Evolutionary conservation across 2,329 filamentous ascomycete genomes (phyloP).

Genomic region (Plectosphaerella sp.): DNA sequence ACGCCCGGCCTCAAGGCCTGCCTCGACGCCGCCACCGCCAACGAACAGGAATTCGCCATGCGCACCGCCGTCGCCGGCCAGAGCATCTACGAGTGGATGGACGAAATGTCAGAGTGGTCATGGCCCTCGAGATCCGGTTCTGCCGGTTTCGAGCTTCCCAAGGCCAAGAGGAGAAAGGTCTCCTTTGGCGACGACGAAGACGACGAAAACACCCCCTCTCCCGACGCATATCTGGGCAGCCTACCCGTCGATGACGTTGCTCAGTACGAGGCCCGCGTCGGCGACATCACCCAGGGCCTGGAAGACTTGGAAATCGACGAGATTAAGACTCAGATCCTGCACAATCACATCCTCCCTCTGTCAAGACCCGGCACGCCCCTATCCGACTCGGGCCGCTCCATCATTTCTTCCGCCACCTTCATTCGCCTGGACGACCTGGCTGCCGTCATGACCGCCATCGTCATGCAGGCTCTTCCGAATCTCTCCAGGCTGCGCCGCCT

Average conservation of each 20-base stretch:
- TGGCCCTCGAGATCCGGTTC: slow-evolving; percentile 49
- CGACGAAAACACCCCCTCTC: slow-evolving; percentile 6
- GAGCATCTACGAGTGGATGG: slow-evolving; percentile 65
- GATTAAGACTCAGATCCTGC: slow-evolving; percentile 82
- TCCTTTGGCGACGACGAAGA: slow-evolving; percentile 22
- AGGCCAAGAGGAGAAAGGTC: slow-evolving; percentile 33
- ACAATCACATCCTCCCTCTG: slow-evolving; percentile 67
- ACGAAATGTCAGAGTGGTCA: slow-evolving; percentile 61
- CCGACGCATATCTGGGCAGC: slow-evolving; percentile 60
- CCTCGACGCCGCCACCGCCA: slow-evolving; percentile 56
- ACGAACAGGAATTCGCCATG: slow-evolving; percentile 68
- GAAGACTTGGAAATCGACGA: slow-evolving; percentile 74
- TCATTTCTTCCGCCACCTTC: slow-evolving; percentile 47
- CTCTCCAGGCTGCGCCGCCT: slow-evolving; percentile 68
- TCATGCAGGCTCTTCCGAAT: slow-evolving; percentile 82
- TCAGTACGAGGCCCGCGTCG: slow-evolving; percentile 67
- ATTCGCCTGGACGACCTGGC: slow-evolving; percentile 83
- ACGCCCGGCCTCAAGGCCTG: slow-evolving; percentile 51
- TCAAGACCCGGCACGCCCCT: slow-evolving; percentile 47
- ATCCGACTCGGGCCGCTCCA: slow-evolving; percentile 36
- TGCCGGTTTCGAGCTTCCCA: slow-evolving; percentile 49
- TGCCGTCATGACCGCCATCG: slow-evolving; percentile 83
- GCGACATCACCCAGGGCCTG: slow-evolving; percentile 67
- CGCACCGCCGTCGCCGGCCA: slow-evolving; percentile 67
- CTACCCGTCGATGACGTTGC: slow-evolving; percentile 60